phyloP scores from a whole-genome alignment of 352 stramenopile genomes.

The Elongisporangium anandrum region DNA sequence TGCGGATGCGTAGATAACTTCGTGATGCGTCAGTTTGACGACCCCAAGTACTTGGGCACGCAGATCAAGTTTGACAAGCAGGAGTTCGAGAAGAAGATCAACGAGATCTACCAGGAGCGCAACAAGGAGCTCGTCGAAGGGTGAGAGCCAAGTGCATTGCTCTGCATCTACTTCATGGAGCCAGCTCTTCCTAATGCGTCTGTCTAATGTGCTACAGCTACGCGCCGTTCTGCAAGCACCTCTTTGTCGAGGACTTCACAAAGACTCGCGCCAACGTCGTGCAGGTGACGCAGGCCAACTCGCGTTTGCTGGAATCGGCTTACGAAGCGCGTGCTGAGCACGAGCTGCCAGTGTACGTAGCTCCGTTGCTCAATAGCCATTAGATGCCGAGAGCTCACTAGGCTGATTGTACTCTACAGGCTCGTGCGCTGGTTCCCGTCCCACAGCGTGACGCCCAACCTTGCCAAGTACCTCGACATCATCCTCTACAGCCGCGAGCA shows the following conservation, averaged over 20 bases:
- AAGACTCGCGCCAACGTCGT: slow-evolving; percentile 86
- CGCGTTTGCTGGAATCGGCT: slow-evolving; percentile 87
- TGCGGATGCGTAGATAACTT: slow-evolving; percentile 50
- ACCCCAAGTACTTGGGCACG: slow-evolving; percentile 68
- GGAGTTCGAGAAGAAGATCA: slow-evolving; percentile 79
- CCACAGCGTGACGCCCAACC: slow-evolving; percentile 79
- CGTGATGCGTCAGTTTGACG: slow-evolving; percentile 82
- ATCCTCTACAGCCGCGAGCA: slow-evolving; percentile 98
- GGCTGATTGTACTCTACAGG: slow-evolving; percentile 16
- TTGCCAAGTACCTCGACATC: slow-evolving; percentile 96
- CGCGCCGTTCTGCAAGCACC: slow-evolving; percentile 98
- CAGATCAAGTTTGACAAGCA: slow-evolving; percentile 68
- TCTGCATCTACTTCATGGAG: slow-evolving; percentile 1
- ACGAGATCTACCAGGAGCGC: slow-evolving; percentile 69
- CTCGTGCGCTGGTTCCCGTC: slow-evolving; percentile 90
- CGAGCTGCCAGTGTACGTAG: slow-evolving; percentile 91
- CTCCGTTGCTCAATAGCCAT: too few species aligned
- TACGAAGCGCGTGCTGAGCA: slow-evolving; percentile 93
- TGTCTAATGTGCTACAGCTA: slow-evolving; percentile 79
- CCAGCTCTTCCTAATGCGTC: neutral
- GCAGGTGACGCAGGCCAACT: slow-evolving; percentile 93
- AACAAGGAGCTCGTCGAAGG: slow-evolving; percentile 68
- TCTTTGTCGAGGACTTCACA: slow-evolving; percentile 96
- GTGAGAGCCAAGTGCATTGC: slow-evolving; percentile 26
- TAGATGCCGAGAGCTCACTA: too few species aligned